Percentiles rank a stretch among this genome's conserved stretches.
phyloP scores from a whole-genome alignment of 177 flowering plant species.

The Vitis hybrid region DNA sequence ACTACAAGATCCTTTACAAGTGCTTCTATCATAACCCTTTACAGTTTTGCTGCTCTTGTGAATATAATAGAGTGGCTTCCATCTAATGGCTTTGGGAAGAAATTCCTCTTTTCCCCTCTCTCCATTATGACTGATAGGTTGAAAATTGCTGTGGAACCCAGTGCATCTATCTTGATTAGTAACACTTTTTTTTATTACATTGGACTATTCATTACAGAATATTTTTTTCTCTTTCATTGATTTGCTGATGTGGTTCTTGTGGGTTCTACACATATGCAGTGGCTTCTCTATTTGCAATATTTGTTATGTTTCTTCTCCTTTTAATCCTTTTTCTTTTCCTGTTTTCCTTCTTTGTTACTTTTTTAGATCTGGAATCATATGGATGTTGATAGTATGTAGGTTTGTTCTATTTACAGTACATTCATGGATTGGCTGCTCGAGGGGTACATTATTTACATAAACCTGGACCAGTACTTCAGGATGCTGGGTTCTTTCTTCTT shows the following conservation, averaged over 20 bases:
- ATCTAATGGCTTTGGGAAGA: neutral
- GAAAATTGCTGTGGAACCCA: no score
- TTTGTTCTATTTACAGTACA: slow-evolving; percentile 48
- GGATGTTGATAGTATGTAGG: neutral
- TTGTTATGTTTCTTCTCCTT: neutral
- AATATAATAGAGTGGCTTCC: neutral
- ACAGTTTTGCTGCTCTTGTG: neutral
- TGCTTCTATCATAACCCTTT: neutral
- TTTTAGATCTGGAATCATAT: neutral
- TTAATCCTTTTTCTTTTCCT: neutral
- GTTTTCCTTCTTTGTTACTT: neutral
- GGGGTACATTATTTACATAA: slow-evolving; percentile 91
- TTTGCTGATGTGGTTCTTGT: neutral
- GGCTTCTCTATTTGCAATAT: neutral
- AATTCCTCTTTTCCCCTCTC: neutral
- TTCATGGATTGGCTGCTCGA: slow-evolving; percentile 92
- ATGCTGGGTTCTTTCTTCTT: slow-evolving; percentile 74
- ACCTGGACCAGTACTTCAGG: slow-evolving; percentile 92
- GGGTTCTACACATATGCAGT: neutral
- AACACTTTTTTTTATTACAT: neutral
- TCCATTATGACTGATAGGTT: no score
- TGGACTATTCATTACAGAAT: no score
- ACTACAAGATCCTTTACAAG: neutral
- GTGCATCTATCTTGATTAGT: neutral
- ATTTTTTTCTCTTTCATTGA: neutral